A percentile compares a stretch with the other conserved stretches of the same genome.
Evolutionary conservation across 495 filamentous ascomycete species (phyloP).

Genomic region (Neurospora sp.): DNA sequence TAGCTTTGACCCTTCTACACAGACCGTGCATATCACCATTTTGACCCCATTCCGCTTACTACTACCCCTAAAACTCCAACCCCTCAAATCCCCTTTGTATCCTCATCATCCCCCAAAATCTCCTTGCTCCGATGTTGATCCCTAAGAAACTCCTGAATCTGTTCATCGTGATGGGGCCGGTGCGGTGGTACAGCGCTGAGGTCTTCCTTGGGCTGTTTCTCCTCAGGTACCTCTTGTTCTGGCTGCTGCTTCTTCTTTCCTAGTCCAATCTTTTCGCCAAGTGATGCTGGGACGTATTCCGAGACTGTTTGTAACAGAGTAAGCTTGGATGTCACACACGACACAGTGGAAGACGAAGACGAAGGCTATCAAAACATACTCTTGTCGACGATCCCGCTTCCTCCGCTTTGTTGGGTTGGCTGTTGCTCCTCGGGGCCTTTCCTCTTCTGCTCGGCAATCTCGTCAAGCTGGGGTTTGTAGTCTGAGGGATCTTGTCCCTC

Average conservation of each 20-base stretch:
- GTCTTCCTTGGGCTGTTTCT: not conserved
- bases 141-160: slow-evolving; percentile 28
- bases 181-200: slow-evolving; percentile 16
- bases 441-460: slow-evolving; percentile 9
- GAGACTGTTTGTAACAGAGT: slow-evolving; percentile 9
- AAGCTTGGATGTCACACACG: not conserved
- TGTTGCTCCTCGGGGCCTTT: not conserved
- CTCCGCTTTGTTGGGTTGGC: not conserved
- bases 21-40: no score
- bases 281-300: slow-evolving; percentile 14
- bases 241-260: not conserved
- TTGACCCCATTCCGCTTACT: no score
- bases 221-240: not conserved
- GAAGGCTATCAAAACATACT: slow-evolving; percentile 4
- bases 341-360: no score
- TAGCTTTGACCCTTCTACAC: no score
- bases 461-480: slow-evolving; percentile 22
- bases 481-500: not conserved
- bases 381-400: slow-evolving; percentile 16
- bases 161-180: slow-evolving; percentile 20
- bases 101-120: not conserved
- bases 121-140: slow-evolving; percentile 26
- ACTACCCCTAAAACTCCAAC: not conserved
- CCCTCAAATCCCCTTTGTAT: not conserved
- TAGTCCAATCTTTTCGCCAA: slow-evolving; percentile 14